Evolutionary conservation across 1,284 basidiomycete genomes (phyloP), one percentile per base, ranked within the genome.

Genomic region (Wolfiporia cocos): DNA sequence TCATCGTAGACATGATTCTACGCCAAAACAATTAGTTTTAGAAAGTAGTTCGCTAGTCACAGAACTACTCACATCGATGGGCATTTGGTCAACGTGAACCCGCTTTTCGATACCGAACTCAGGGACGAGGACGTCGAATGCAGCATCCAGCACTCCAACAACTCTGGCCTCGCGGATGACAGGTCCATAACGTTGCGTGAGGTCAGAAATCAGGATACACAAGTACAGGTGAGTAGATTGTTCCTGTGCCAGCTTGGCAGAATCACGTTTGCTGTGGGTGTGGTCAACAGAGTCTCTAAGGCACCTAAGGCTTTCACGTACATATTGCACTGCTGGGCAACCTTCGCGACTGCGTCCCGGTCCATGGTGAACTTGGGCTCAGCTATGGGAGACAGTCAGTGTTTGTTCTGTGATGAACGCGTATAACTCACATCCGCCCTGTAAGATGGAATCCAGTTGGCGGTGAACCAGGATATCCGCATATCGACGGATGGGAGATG

Each of bases 101-200:
- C 95, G 80, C 74, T 99, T 99, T 71, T 99, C 96, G 55, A 99
- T 94, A 36, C 91, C 89, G 57, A 96, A 95, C 59, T 96, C 93
- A 37, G 92, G 89, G 35, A 93, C 76, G 21, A 92, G 68, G 31
- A 99, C 92, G 60, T 99, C 96, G 53, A 99, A 98, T 1, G 95
- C 94, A 43, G 92, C 85, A 56, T 98, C 94, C 22, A 96, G 74
- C 15, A 99, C 95, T 41, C 85, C 86, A 44, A 96, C 89, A 44
- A 99, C 95, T 50, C 84, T 87, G 14, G 93, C 96, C 54, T 88
- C 83, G 46, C 93, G 87, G 43, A 98, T 70, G 49, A 99, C 95
- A 31, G 95, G 92, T 7, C 96, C 95, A 62, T 93, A 97, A 37
- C 86, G 86, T 49, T 91, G 82, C 17, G 95, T 97, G 29, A 99